Evolutionary conservation across 228 moss, liverwort and hornwort genomes (phyloP).

Genomic region (Sphagnum magellanicum): DNA sequence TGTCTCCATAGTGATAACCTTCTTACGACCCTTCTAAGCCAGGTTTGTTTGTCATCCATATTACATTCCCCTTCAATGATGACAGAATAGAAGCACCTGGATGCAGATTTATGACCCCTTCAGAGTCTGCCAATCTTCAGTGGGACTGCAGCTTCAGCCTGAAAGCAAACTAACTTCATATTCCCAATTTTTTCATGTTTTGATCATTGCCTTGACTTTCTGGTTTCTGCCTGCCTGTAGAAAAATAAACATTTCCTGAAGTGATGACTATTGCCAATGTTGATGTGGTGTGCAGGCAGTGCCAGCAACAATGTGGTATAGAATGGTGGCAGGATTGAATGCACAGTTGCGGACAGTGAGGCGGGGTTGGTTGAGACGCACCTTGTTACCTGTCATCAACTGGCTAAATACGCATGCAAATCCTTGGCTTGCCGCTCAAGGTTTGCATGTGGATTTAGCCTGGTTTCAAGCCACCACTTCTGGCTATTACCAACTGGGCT

Average conservation of each 20-base stretch:
- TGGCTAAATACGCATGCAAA: conserved; percentile 84
- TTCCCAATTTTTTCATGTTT: no score
- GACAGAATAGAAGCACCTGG: no score
- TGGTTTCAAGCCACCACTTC: conserved; percentile 95
- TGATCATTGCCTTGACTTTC: neutral
- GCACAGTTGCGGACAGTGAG: conserved; percentile 80
- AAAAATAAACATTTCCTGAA: neutral
- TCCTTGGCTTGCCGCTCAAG: conserved; percentile 43
- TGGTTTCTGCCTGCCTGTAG: neutral
- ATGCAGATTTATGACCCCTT: neutral
- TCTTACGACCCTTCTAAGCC: conserved; percentile 82
- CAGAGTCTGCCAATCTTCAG: neutral
- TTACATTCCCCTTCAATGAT: no score
- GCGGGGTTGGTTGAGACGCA: conserved; percentile 66
- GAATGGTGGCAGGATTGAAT: conserved; percentile 89
- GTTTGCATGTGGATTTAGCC: conserved; percentile 85
- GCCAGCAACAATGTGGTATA: conserved; percentile 92
- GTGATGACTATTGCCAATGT: neutral
- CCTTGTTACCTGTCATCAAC: conserved; percentile 66
- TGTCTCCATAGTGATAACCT: conserved; percentile 96
- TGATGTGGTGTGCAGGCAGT: conserved; percentile 50
- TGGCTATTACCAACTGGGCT: conserved; percentile 89
- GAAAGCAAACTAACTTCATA: no score
- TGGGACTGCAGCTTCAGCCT: neutral
- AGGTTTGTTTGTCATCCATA: conserved; percentile 24